Conservation (phyloP, 257 asterid genomes). For the Misopates orontium region DNA sequence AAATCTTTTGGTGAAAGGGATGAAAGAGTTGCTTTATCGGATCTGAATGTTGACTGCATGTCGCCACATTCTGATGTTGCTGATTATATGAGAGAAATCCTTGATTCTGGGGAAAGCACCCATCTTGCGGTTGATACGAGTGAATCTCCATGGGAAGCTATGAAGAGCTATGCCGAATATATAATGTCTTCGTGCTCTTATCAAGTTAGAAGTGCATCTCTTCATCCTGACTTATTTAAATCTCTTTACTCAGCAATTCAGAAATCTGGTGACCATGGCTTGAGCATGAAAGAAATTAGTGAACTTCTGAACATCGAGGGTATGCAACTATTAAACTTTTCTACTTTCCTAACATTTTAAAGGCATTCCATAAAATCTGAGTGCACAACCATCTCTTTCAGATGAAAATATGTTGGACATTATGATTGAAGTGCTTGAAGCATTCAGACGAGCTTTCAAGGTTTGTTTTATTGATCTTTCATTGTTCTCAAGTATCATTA, state of each 20-base stretch:
- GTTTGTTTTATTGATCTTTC: conserved; percentile 38
- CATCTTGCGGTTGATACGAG: conserved; percentile 33
- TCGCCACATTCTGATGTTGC: conserved; percentile 34
- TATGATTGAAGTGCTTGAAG: conserved; percentile 72
- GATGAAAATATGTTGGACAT: conserved; percentile 59
- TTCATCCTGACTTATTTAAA: conserved; percentile 59
- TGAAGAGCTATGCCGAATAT: conserved; percentile 61
- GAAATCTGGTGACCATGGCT: conserved; percentile 91
- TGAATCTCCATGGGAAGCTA: conserved; percentile 81
- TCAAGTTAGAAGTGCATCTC: conserved; percentile 32
- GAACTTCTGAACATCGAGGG: conserved; percentile 54
- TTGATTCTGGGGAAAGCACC: conserved; percentile 36
- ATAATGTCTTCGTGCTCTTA: conserved; percentile 47
- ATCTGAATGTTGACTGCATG: conserved; percentile 28
- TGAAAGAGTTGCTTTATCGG: conserved; percentile 27
- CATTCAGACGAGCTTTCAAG: conserved; percentile 79
- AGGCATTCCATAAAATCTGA: conserved; percentile 26
- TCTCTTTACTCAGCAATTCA: conserved; percentile 73
- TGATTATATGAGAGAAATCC: conserved; percentile 39
- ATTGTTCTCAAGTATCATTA: conserved; percentile 6
- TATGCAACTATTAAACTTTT: conserved; percentile 35
- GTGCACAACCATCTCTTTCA: conserved; percentile 36
- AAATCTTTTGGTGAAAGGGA: conserved; percentile 32
- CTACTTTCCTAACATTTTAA: conserved; percentile 20
- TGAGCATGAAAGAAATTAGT: conserved; percentile 71